Conservation (phyloP, 805 yeast species). For the Yamadazyma laniorum region DNA sequence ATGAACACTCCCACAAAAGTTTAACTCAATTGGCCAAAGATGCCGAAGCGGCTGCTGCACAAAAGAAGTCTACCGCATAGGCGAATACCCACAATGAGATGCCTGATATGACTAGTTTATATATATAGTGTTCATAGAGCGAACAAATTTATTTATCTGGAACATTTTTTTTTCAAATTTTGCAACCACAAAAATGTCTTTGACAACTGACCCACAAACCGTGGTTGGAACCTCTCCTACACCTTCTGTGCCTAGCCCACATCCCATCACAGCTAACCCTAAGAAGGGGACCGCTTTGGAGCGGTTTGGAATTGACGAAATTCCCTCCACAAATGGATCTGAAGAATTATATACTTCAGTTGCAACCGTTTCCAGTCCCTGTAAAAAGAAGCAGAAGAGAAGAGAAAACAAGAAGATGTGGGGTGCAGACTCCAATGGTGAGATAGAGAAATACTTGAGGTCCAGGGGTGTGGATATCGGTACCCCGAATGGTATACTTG, state of each 20-base stretch:
- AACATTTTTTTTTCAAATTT: neutral
- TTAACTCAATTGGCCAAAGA: constrained; percentile 22
- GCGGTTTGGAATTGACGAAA: neutral
- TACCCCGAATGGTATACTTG: neutral
- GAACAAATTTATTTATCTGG: neutral
- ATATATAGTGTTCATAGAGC: neutral
- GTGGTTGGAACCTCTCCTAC: no score
- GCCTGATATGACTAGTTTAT: neutral
- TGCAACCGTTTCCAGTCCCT: neutral
- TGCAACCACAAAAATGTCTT: neutral
- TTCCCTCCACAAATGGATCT: neutral
- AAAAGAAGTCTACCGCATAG: neutral
- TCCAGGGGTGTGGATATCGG: neutral
- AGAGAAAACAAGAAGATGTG: neutral
- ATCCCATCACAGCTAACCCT: neutral
- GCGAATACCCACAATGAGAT: no score
- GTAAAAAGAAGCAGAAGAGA: neutral
- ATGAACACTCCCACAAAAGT: constrained; percentile 27
- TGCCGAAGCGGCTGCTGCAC: constrained; percentile 2
- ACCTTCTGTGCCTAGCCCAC: no score
- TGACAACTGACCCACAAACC: no score
- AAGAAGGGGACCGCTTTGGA: neutral
- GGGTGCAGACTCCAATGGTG: neutral
- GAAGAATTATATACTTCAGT: neutral
- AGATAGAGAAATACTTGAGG: neutral